These are phyloP conservation scores for Peltaster fructicola DNA, from an alignment of 2,329 filamentous ascomycete genomes.

Conservation along the genomic window DNA sequence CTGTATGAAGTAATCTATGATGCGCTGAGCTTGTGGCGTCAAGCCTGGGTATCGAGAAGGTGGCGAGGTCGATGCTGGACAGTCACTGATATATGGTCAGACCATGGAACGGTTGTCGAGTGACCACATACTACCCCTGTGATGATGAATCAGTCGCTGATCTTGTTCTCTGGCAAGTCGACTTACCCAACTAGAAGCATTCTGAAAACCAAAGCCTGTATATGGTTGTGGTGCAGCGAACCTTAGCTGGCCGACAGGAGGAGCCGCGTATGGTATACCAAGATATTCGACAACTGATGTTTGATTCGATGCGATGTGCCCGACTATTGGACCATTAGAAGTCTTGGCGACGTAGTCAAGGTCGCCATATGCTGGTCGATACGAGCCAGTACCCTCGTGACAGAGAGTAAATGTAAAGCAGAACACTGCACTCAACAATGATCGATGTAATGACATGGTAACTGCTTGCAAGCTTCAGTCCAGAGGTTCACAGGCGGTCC, in stretches of 20 bases:
- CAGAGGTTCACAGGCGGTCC: too few species aligned
- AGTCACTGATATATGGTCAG: conserved; percentile 1
- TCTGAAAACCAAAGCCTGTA: background rate
- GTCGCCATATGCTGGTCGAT: too few species aligned
- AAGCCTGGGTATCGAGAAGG: conserved; percentile 1
- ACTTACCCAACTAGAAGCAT: conserved; percentile 3
- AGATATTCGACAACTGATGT: conserved; percentile 5
- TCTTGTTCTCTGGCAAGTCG: background rate
- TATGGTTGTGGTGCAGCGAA: conserved; percentile 2
- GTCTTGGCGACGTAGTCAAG: too few species aligned
- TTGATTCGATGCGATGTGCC: too few species aligned
- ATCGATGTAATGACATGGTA: too few species aligned
- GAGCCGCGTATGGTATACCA: conserved; percentile 5
- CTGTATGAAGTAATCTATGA: conserved; percentile 3
- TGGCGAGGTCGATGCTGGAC: conserved; percentile 2
- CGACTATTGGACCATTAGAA: too few species aligned
- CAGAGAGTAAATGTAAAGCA: too few species aligned
- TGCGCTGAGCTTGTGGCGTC: conserved; percentile 3
- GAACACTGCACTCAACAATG: too few species aligned
- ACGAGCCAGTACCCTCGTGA: too few species aligned
- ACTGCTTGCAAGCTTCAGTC: too few species aligned
- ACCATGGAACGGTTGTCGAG: background rate
- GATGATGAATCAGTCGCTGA: background rate
- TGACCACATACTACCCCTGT: conserved; percentile 3
- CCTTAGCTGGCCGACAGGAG: conserved; percentile 3